phyloP scores from a whole-genome alignment of 805 yeast species.

The Barnettozyma wickerhamii region DNA sequence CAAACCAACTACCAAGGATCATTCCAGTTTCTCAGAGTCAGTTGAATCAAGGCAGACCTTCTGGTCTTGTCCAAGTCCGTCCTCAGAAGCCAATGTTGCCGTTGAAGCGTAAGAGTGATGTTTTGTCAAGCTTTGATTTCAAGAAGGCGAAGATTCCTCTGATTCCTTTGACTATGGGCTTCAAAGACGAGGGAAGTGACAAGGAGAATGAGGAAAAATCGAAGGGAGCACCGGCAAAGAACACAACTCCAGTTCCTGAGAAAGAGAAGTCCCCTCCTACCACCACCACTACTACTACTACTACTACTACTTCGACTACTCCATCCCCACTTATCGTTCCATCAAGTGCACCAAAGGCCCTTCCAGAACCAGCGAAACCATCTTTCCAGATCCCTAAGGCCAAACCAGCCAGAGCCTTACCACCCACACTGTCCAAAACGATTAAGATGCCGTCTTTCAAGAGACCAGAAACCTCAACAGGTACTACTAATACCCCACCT shows the following conservation, averaged over 20 bases:
- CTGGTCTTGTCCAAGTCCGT: no score
- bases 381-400: not conserved
- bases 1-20: not conserved
- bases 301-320: not conserved
- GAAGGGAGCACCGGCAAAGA: not conserved
- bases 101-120: conserved; percentile 21
- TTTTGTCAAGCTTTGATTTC: conserved; percentile 18
- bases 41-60: not conserved
- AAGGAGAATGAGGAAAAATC: not conserved
- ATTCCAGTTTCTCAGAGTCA: not conserved
- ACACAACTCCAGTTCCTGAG: not conserved
- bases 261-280: conserved; percentile 2
- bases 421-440: not conserved
- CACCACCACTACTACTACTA: not conserved
- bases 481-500: not conserved
- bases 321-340: not conserved
- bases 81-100: conserved; percentile 9
- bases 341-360: not conserved
- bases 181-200: conserved; percentile 6
- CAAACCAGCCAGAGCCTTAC: not conserved
- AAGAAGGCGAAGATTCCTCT: conserved; percentile 25
- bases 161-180: conserved; percentile 16
- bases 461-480: conserved; percentile 8
- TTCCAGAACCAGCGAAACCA: not conserved
- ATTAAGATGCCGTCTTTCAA: conserved; percentile 12